A percentile compares a stretch with the other conserved stretches of the same genome.
Conservation (phyloP, 192 early-diverging fungal genomes). For the Gamsiella multidivaricata region DNA sequence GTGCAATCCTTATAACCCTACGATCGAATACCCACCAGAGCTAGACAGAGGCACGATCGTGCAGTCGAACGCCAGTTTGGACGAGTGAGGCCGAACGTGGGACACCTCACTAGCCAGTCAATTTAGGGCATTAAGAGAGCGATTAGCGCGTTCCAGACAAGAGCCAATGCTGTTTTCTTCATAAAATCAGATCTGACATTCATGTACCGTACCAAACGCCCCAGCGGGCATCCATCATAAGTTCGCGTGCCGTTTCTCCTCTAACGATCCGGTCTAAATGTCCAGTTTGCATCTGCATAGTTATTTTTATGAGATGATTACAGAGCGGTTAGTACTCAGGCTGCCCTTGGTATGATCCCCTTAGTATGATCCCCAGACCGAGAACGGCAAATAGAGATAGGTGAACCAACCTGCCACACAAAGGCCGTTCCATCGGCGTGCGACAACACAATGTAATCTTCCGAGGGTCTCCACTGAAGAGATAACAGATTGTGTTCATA, state of each 20-base stretch:
- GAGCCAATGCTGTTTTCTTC: neutral
- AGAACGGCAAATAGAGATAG: no score
- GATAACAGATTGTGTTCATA: constrained; percentile 62
- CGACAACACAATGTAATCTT: constrained; percentile 74
- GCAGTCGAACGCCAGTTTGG: constrained; percentile 41
- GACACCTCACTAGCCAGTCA: constrained; percentile 25
- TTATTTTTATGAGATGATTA: neutral
- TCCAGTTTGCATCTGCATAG: constrained; percentile 74
- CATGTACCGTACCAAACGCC: constrained; percentile 53
- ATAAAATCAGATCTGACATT: neutral
- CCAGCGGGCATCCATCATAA: constrained; percentile 67
- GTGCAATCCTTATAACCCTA: neutral
- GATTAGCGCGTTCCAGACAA: neutral
- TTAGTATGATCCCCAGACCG: no score
- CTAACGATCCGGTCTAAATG: constrained; percentile 76
- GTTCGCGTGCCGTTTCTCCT: constrained; percentile 64
- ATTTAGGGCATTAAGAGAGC: neutral
- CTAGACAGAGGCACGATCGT: constrained; percentile 8
- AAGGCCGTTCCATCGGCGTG: constrained; percentile 71
- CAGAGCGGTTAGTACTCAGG: neutral
- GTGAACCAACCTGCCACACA: constrained; percentile 80
- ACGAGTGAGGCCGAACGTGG: constrained; percentile 18
- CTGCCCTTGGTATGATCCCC: no score
- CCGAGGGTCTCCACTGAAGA: constrained; percentile 75
- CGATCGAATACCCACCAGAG: constrained; percentile 17